Conservation (phyloP, 2,329 filamentous ascomycete genomes). For the Myriosclerotinia curreyana region DNA sequence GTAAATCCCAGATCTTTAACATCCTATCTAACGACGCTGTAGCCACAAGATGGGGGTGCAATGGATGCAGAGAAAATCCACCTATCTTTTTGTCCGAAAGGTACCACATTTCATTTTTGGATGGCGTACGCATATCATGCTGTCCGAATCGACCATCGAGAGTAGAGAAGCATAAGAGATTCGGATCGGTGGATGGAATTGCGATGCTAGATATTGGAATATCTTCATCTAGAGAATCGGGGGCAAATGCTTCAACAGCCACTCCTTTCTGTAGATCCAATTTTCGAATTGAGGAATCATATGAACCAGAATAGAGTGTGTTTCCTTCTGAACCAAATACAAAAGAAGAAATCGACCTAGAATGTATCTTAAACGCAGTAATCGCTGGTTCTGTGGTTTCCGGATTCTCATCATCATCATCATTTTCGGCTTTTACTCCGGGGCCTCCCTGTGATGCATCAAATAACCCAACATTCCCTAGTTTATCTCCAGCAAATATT, state of each 20-base stretch:
- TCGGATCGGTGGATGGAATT: constrained; percentile 66
- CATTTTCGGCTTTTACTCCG: constrained; percentile 54
- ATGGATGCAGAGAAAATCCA: constrained; percentile 81
- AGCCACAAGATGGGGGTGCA: constrained; percentile 76
- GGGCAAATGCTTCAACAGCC: constrained; percentile 78
- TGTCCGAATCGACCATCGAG: constrained; percentile 76
- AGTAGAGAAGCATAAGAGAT: constrained; percentile 83
- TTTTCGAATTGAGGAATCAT: constrained; percentile 87
- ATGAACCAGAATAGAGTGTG: constrained; percentile 78
- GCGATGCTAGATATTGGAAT: constrained; percentile 82
- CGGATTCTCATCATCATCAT: constrained; percentile 64
- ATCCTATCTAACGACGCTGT: constrained; percentile 89
- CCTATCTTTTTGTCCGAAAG: constrained; percentile 93
- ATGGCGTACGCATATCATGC: constrained; percentile 67
- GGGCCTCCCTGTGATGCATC: constrained; percentile 72
- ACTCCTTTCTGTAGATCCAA: constrained; percentile 78
- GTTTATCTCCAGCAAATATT: constrained; percentile 90
- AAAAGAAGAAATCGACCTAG: constrained; percentile 82
- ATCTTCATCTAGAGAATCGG: constrained; percentile 65
- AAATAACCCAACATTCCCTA: constrained; percentile 85
- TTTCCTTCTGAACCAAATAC: constrained; percentile 72
- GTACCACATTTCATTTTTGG: constrained; percentile 64
- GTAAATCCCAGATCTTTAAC: constrained; percentile 87
- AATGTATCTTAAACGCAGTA: constrained; percentile 85
- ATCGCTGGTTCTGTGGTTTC: constrained; percentile 71